A percentile compares a stretch with the other conserved stretches of the same genome.
These are phyloP conservation scores for Penicillium flavigenum DNA, from an alignment of 495 filamentous ascomycete genomes.

Conservation along the genomic window DNA sequence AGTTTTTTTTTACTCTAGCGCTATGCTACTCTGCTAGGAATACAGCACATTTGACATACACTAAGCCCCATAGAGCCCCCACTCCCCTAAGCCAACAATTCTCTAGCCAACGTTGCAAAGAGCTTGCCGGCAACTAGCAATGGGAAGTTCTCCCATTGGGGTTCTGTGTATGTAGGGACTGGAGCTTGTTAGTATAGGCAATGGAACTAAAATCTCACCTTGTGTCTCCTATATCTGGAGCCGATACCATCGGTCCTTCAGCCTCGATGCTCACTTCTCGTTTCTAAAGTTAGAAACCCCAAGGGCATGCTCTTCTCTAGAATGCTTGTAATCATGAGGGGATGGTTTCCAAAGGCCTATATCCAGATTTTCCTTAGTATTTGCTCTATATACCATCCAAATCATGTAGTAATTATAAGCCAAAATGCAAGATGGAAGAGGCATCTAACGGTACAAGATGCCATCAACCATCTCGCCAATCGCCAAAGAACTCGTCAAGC, in stretches of 20 bases:
- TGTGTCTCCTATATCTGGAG: background rate
- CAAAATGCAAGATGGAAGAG: background rate
- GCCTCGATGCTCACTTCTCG: background rate
- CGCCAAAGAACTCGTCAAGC: conserved; percentile 83
- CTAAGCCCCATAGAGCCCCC: background rate
- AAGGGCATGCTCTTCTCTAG: background rate
- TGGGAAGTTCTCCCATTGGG: conserved; percentile 36
- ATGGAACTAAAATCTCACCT: background rate
- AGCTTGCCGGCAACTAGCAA: conserved; percentile 24
- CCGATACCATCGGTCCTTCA: too few species aligned
- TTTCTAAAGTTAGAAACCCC: background rate
- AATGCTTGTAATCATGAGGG: background rate
- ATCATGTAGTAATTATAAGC: background rate
- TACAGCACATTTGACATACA: background rate
- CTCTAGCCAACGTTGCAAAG: conserved; percentile 25
- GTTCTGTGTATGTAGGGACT: background rate
- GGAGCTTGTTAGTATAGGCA: background rate
- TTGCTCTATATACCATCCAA: background rate
- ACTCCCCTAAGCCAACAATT: background rate
- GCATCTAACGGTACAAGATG: conserved; percentile 59
- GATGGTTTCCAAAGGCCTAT: background rate
- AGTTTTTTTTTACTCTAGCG: background rate
- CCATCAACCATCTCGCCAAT: conserved; percentile 81
- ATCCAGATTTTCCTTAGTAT: background rate
- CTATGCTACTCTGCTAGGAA: conserved; percentile 3